A percentile compares a stretch with the other conserved stretches of the same genome.
Conservation (phyloP, 1,139 yeast species). For the Sugiyamaella neomexicana region DNA sequence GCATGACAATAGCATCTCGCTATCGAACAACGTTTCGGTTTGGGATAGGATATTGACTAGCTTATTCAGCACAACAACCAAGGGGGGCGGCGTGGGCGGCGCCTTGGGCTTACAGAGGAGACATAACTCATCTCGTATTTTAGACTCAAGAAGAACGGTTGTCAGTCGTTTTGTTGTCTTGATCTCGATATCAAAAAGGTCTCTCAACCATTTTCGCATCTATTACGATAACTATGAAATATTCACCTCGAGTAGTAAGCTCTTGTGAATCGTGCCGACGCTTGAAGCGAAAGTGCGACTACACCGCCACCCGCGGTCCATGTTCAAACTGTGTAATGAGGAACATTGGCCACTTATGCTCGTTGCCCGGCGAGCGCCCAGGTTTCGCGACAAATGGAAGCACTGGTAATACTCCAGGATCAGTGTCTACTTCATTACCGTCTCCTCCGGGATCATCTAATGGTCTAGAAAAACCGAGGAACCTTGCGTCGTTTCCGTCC, state of each 20-base stretch:
- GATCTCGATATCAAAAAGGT: not conserved
- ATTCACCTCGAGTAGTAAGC: conserved; percentile 13
- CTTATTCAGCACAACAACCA: conserved; percentile 1
- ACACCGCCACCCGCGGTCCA: conserved; percentile 17
- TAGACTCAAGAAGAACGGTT: not conserved
- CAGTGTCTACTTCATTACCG: conserved; percentile 5
- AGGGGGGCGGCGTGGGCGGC: not conserved
- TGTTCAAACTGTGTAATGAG: conserved; percentile 25
- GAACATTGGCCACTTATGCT: conserved; percentile 24
- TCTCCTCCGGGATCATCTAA: conserved; percentile 8
- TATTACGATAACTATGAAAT: conserved; percentile 5
- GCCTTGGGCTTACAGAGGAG: not conserved
- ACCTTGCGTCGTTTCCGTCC: not conserved
- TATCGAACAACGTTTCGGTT: not conserved
- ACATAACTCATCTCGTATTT: no score
- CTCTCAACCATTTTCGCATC: not conserved
- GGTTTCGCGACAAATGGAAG: not conserved
- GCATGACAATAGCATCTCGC: not conserved
- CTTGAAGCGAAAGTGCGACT: conserved; percentile 22
- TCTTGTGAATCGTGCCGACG: conserved; percentile 22
- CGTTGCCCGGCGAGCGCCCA: conserved; percentile 25
- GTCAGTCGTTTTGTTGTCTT: not conserved
- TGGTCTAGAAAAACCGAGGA: not conserved
- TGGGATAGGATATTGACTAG: not conserved
- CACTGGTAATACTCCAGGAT: not conserved